Percentiles rank a stretch among this genome's conserved stretches.
Evolutionary conservation across 2,329 filamentous ascomycete genomes (phyloP).

Genomic region (Drechslera avenae): DNA sequence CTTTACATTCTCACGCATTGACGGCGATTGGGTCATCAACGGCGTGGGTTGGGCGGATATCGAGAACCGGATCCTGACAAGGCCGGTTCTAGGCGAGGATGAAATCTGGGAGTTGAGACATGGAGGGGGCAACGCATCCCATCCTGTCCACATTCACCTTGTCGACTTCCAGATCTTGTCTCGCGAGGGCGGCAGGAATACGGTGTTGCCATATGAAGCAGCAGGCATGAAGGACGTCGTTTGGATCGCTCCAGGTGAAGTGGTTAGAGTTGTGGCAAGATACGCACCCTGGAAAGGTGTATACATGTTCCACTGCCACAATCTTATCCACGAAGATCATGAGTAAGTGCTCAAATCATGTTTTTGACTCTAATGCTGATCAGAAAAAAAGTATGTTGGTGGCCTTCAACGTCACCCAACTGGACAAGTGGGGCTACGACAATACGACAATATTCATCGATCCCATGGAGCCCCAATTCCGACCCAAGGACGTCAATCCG

Average conservation of each 20-base stretch:
- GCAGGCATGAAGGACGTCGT: constrained; percentile 64
- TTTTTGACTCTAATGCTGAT: constrained; percentile 5
- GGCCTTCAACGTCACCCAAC: constrained; percentile 51
- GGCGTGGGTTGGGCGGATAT: constrained; percentile 43
- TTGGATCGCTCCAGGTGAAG: constrained; percentile 58
- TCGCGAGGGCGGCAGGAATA: constrained; percentile 51
- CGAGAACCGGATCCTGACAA: constrained; percentile 39
- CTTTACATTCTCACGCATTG: constrained; percentile 41
- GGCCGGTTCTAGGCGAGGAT: constrained; percentile 38
- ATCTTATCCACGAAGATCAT: constrained; percentile 54
- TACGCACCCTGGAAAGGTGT: constrained; percentile 54
- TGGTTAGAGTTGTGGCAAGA: constrained; percentile 33
- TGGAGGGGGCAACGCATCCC: constrained; percentile 56
- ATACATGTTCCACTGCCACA: constrained; percentile 56
- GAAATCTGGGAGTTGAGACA: constrained; percentile 53
- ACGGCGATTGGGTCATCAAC: constrained; percentile 42
- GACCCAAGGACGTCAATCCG: constrained; percentile 29
- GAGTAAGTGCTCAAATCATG: constrained; percentile 28
- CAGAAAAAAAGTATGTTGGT: constrained; percentile 45
- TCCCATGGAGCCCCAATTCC: constrained; percentile 37
- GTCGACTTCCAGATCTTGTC: constrained; percentile 62
- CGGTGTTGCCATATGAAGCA: constrained; percentile 59
- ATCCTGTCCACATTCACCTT: constrained; percentile 64
- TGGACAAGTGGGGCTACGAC: constrained; percentile 43
- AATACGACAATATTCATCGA: constrained; percentile 41